These are phyloP conservation scores for Trametes maxima DNA, from an alignment of 768 basidiomycete genomes.

Conservation along the genomic window DNA sequence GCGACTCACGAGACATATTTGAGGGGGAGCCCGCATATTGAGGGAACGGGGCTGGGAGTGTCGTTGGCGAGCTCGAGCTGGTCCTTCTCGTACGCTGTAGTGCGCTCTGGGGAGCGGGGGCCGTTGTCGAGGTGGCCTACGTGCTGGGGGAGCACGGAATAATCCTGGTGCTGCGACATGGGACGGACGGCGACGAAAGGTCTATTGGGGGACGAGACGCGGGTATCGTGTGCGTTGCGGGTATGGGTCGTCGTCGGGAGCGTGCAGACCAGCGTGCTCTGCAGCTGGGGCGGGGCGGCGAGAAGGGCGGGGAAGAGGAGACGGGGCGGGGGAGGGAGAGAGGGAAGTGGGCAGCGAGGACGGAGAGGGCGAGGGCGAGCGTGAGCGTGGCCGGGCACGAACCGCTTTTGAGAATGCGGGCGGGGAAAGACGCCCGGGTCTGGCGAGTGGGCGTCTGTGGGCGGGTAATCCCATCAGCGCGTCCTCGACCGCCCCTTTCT, in stretches of 20 bases:
- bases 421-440: conserved; percentile 1
- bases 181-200: conserved; percentile 9
- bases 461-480: conserved; percentile 20
- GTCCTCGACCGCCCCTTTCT: conserved; percentile 4
- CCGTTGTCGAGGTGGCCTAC: conserved; percentile 25
- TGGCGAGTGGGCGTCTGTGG: neutral
- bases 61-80: conserved; percentile 45
- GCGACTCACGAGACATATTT: conserved; percentile 60
- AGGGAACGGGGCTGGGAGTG: conserved; percentile 45
- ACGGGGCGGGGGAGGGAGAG: conserved; percentile 8
- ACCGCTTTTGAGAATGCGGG: conserved; percentile 21
- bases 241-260: conserved; percentile 13
- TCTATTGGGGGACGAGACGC: conserved; percentile 17
- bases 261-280: conserved; percentile 28
- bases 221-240: conserved; percentile 24
- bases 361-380: conserved; percentile 3
- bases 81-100: conserved; percentile 32
- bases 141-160: conserved; percentile 26
- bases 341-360: conserved; percentile 1
- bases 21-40: conserved; percentile 68
- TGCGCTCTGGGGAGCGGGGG: conserved; percentile 22
- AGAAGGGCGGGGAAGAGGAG: neutral
- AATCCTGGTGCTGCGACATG: conserved; percentile 31
- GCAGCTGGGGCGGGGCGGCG: conserved; percentile 26
- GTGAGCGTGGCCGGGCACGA: conserved; percentile 9